Evolutionary conservation across 2,329 filamentous ascomycete species (phyloP).

Genomic region (Hypoxylon rubiginosum): DNA sequence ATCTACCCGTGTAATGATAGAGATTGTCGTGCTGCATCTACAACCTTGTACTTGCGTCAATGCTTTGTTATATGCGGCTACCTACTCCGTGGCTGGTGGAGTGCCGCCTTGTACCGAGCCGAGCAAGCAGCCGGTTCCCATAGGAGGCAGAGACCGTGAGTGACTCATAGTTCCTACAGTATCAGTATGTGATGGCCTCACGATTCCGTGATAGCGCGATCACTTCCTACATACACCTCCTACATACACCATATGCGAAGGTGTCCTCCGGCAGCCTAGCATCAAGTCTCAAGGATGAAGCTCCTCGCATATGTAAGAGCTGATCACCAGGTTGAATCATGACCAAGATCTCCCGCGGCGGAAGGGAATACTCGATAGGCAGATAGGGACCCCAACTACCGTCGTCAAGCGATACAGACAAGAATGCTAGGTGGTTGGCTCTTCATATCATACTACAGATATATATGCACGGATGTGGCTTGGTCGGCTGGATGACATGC

Average conservation of each 20-base stretch:
- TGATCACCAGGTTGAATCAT: conserved; percentile 14
- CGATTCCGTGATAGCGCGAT: conserved; percentile 29
- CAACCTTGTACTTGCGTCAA: conserved; percentile 57
- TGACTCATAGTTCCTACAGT: conserved; percentile 34
- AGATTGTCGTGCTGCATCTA: conserved; percentile 40
- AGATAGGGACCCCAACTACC: conserved; percentile 6
- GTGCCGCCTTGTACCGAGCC: conserved; percentile 24
- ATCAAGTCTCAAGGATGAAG: conserved; percentile 11
- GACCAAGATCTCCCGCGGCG: conserved; percentile 17
- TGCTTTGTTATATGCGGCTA: conserved; percentile 55
- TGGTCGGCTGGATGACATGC: conserved; percentile 38
- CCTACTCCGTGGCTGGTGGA: conserved; percentile 30
- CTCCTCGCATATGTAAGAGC: conserved; percentile 8
- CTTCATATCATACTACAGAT: conserved; percentile 17
- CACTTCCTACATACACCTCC: neutral
- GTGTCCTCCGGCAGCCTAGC: neutral
- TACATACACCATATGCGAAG: conserved; percentile 11
- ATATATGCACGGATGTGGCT: conserved; percentile 25
- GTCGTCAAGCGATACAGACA: conserved; percentile 22
- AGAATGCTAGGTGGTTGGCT: conserved; percentile 11
- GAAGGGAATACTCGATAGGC: conserved; percentile 1
- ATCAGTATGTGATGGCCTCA: conserved; percentile 30
- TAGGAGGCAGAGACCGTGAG: conserved; percentile 16
- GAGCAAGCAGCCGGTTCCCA: conserved; percentile 27
- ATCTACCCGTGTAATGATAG: conserved; percentile 39